A percentile compares a stretch with the other conserved stretches of the same genome.
phyloP scores from a whole-genome alignment of 768 basidiomycete genomes.

The Russula vinacea region DNA sequence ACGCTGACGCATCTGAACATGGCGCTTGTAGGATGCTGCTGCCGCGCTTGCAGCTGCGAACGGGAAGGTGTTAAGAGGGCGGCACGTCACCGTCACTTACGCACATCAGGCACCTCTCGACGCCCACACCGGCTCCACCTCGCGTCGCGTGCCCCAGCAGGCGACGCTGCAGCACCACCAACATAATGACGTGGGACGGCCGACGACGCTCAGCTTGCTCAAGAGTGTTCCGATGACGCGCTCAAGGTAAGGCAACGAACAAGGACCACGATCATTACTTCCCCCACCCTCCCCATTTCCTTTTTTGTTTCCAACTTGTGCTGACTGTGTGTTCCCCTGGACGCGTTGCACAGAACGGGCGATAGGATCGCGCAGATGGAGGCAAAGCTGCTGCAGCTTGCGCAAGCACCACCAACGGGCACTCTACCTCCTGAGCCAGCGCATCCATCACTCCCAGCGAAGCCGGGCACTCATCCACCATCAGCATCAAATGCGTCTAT shows the following conservation, averaged over 20 bases:
- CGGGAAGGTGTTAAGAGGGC: slow-evolving; percentile 79
- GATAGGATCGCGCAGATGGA: slow-evolving; percentile 95
- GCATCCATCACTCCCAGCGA: slow-evolving; percentile 34
- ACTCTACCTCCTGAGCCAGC: slow-evolving; percentile 34
- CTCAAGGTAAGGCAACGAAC: slow-evolving; percentile 52
- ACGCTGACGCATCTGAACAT: slow-evolving; percentile 19
- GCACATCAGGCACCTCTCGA: slow-evolving; percentile 76
- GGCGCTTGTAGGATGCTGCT: slow-evolving; percentile 67
- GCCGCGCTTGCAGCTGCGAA: slow-evolving; percentile 72
- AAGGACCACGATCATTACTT: no score
- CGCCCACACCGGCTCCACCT: slow-evolving; percentile 22
- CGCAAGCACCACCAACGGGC: slow-evolving; percentile 34
- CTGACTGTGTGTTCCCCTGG: background rate
- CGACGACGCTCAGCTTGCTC: slow-evolving; percentile 84
- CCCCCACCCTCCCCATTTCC: no score
- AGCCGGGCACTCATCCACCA: slow-evolving; percentile 5
- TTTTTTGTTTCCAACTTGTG: background rate
- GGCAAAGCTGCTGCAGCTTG: slow-evolving; percentile 86
- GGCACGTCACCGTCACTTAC: slow-evolving; percentile 86
- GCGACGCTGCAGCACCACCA: background rate
- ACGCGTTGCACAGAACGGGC: slow-evolving; percentile 53
- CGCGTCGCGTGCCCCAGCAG: slow-evolving; percentile 12
- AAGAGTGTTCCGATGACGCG: slow-evolving; percentile 60
- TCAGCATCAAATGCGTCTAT: background rate
- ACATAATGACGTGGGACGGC: slow-evolving; percentile 51